Evolutionary conservation across 495 filamentous ascomycete species (phyloP).

Genomic region (Cercophora newfieldiana): DNA sequence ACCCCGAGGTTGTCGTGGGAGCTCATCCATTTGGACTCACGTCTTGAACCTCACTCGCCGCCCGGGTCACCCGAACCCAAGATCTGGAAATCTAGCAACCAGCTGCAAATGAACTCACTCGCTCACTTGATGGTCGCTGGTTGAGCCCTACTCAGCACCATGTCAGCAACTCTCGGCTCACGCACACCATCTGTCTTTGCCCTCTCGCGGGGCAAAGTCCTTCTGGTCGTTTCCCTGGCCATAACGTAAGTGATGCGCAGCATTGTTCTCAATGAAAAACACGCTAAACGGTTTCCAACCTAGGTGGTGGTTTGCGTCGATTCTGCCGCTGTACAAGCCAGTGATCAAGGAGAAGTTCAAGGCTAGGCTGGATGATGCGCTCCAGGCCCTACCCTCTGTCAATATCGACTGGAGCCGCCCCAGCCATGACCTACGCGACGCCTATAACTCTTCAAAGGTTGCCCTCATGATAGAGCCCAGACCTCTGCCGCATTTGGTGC

Average conservation of each 20-base stretch:
- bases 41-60: no score
- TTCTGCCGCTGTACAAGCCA: conserved; percentile 43
- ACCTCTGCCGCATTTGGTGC: conserved; percentile 44
- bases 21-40: no score
- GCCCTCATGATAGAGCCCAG: conserved; percentile 53
- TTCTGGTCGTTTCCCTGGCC: background rate
- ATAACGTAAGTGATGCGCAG: background rate
- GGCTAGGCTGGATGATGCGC: conserved; percentile 37
- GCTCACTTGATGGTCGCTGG: background rate
- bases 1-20: background rate
- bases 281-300: background rate
- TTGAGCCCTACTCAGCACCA: background rate
- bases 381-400: conserved; percentile 41
- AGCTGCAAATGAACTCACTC: background rate
- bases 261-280: background rate
- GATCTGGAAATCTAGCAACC: background rate
- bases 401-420: conserved; percentile 42
- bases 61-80: no score
- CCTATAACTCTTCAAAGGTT: conserved; percentile 49
- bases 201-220: background rate
- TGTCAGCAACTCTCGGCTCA: background rate
- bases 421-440: conserved; percentile 36
- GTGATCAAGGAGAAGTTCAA: conserved; percentile 35
- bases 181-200: background rate
- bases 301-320: conserved; percentile 45